Percentiles rank a stretch among this genome's conserved stretches.
These are phyloP conservation scores for Metschnikowia cerradonensis DNA, from an alignment of 805 yeast genomes.

Conservation along the genomic window DNA sequence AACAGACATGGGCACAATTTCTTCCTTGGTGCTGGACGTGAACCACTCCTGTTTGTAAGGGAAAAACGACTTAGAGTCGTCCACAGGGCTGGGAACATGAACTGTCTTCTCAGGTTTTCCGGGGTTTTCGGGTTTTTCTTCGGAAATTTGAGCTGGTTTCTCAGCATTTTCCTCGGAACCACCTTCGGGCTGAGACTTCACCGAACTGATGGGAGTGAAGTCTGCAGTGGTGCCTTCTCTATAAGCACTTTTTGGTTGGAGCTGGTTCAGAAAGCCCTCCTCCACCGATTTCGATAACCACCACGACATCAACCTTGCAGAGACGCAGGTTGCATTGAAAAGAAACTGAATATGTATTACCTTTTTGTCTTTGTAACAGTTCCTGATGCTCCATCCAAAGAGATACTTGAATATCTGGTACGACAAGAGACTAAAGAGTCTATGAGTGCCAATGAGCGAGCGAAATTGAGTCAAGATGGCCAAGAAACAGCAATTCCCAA, in stretches of 20 bases:
- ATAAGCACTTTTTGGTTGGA: conserved; percentile 31
- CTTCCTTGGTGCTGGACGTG: conserved; percentile 23
- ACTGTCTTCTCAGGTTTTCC: background rate
- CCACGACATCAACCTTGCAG: conserved; percentile 84
- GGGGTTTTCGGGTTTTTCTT: too few species aligned
- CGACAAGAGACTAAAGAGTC: conserved; percentile 57
- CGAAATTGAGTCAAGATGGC: conserved; percentile 69
- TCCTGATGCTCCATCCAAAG: conserved; percentile 79
- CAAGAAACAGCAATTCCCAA: conserved; percentile 77
- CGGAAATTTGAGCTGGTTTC: background rate
- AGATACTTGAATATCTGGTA: conserved; percentile 82
- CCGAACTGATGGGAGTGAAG: conserved; percentile 20
- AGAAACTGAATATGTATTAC: conserved; percentile 72
- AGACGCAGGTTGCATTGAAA: conserved; percentile 81
- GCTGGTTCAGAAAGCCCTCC: conserved; percentile 39
- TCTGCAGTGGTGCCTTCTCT: conserved; percentile 24
- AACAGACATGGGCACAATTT: conserved; percentile 53
- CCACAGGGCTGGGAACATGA: conserved; percentile 33
- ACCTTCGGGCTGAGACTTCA: conserved; percentile 15
- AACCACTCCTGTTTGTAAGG: conserved; percentile 56
- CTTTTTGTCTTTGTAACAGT: conserved; percentile 60
- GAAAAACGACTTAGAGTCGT: conserved; percentile 49
- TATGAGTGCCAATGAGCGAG: conserved; percentile 31
- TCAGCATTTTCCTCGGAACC: background rate
- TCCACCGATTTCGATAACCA: conserved; percentile 56